Evolutionary conservation across 176 grass and related monocot species (phyloP).

Genomic region (Pharus latifolius): DNA sequence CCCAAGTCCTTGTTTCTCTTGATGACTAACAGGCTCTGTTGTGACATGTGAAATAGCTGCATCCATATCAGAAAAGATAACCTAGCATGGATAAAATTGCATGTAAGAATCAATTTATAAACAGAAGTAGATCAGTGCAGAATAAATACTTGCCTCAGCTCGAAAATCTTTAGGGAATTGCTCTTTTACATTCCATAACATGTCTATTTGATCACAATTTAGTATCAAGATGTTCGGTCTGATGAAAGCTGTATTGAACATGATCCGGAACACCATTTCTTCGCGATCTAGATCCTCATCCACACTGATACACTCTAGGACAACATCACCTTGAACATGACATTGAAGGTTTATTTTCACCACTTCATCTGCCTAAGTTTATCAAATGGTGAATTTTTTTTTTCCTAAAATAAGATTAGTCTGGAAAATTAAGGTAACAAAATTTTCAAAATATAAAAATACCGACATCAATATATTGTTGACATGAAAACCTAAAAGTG

Average conservation of each 20-base stretch:
- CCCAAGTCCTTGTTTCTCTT: slow-evolving; percentile 86
- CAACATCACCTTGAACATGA: slow-evolving; percentile 88
- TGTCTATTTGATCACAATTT: slow-evolving; percentile 68
- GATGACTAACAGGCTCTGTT: slow-evolving; percentile 39
- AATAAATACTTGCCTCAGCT: slow-evolving; percentile 45
- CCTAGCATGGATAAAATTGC: slow-evolving; percentile 44
- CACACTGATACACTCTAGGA: slow-evolving; percentile 72
- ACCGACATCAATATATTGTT: not conserved
- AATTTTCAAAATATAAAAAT: not conserved
- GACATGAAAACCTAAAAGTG: not conserved
- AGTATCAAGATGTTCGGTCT: slow-evolving; percentile 82
- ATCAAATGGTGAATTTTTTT: slow-evolving; percentile 6
- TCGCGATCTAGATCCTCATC: slow-evolving; percentile 66
- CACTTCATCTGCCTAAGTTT: slow-evolving; percentile 74
- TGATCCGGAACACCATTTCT: slow-evolving; percentile 70
- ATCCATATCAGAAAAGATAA: slow-evolving; percentile 89
- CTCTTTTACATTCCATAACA: slow-evolving; percentile 60
- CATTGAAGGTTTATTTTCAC: slow-evolving; percentile 79
- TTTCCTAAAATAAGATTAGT: not conserved
- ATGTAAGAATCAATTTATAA: slow-evolving; percentile 20
- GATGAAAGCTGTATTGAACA: slow-evolving; percentile 94
- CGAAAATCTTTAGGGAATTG: slow-evolving; percentile 69
- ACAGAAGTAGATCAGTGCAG: not conserved
- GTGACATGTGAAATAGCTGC: slow-evolving; percentile 45
- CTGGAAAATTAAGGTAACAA: not conserved